Evolutionary conservation across 768 basidiomycete species (phyloP).

Genomic region (Tulasnella sp.): DNA sequence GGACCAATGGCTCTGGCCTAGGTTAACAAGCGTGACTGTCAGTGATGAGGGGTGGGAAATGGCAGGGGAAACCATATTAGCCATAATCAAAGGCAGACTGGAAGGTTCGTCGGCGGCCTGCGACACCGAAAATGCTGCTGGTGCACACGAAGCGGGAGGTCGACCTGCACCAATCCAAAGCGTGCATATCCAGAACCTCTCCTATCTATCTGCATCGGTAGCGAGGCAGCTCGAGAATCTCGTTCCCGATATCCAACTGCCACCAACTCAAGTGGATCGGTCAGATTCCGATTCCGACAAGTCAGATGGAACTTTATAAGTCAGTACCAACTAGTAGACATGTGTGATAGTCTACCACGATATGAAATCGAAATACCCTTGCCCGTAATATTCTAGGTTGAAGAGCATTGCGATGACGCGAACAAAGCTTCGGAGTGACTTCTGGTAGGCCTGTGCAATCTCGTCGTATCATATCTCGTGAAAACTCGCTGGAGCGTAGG

Average conservation of each 20-base stretch:
- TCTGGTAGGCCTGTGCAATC: background rate
- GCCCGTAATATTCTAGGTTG: background rate
- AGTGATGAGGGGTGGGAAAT: background rate
- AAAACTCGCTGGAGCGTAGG: background rate
- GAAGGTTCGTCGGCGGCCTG: background rate
- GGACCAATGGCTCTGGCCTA: background rate
- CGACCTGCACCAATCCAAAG: background rate
- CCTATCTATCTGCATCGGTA: background rate
- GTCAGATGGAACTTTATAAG: background rate
- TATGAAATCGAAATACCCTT: background rate
- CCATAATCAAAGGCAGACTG: constrained; percentile 1
- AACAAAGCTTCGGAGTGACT: background rate
- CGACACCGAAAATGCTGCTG: background rate
- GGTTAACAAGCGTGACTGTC: background rate
- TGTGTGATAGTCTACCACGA: background rate
- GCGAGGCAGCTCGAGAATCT: background rate
- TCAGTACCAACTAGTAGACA: background rate
- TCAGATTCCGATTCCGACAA: background rate
- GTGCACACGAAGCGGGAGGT: background rate
- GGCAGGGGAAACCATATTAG: background rate
- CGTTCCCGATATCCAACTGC: background rate
- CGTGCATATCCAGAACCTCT: background rate
- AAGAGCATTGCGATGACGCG: too few relatives aligned
- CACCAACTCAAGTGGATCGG: background rate
- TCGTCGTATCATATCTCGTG: background rate